These are phyloP conservation scores for Hanseniaspora gamundiae DNA, from an alignment of 1,139 yeast species.

Conservation along the genomic window DNA sequence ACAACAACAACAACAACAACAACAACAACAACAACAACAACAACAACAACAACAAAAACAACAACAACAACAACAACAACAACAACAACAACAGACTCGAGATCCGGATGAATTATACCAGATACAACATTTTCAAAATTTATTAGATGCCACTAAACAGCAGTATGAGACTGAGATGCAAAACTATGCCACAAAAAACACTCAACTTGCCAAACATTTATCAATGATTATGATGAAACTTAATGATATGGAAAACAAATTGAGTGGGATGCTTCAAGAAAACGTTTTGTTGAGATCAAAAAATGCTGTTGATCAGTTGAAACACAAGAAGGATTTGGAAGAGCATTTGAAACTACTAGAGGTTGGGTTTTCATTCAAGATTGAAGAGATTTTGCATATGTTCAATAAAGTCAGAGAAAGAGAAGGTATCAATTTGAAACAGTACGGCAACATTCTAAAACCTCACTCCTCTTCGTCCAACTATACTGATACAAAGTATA, in stretches of 20 bases:
- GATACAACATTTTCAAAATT: constrained; percentile 49
- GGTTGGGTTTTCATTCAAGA: constrained; percentile 29
- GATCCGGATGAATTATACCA: constrained; percentile 45
- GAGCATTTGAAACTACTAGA: constrained; percentile 30
- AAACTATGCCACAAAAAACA: constrained; percentile 36
- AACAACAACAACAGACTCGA: no score
- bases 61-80: no score
- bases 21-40: no score
- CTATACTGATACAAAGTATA: not conserved
- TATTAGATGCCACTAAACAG: constrained; percentile 45
- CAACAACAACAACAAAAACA: no score
- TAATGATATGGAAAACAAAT: constrained; percentile 37
- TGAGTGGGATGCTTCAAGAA: constrained; percentile 36
- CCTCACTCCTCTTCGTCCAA: not conserved
- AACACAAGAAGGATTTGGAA: constrained; percentile 25
- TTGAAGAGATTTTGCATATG: constrained; percentile 34
- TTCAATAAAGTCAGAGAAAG: constrained; percentile 27
- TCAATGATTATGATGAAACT: constrained; percentile 37
- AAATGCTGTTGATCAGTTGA: constrained; percentile 22
- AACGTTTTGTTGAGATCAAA: constrained; percentile 31
- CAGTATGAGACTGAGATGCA: constrained; percentile 10
- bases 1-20: no score
- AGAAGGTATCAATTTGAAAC: constrained; percentile 21
- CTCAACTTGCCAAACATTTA: constrained; percentile 43
- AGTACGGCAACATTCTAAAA: not conserved